Conservation (phyloP, 208 protist species). For the Trichomonas vaginalis region DNA sequence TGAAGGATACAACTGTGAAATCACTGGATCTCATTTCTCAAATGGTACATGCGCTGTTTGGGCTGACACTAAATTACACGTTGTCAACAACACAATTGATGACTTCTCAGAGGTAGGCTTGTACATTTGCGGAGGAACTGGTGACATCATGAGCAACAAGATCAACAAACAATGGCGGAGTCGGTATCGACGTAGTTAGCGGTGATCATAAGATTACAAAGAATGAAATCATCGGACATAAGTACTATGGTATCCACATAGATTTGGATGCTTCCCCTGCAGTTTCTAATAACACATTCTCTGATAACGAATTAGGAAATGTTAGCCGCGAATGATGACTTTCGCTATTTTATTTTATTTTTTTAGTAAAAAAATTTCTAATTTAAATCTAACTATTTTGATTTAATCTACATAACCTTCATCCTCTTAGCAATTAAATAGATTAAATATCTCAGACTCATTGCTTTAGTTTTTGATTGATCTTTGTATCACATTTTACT, state of each 20-base stretch:
- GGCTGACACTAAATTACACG: not conserved
- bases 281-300: not conserved
- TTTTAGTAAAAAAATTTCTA: too few relatives aligned
- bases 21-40: not conserved
- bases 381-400: too few relatives aligned
- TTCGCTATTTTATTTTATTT: too few relatives aligned
- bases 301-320: not conserved
- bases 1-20: not conserved
- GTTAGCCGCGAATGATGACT: not conserved
- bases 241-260: not conserved
- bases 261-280: not conserved
- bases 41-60: not conserved
- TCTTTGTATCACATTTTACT: too few relatives aligned
- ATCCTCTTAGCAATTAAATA: too few relatives aligned
- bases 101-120: not conserved
- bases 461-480: too few relatives aligned
- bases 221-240: not conserved
- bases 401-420: too few relatives aligned
- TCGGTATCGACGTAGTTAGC: not conserved
- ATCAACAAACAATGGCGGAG: not conserved
- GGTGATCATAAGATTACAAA: not conserved
- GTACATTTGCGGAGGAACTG: not conserved
- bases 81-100: not conserved
- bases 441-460: too few relatives aligned
- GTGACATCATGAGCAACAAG: not conserved